These are phyloP conservation scores for Xylaria castorea DNA, from an alignment of 495 filamentous ascomycete species.

Conservation along the genomic window DNA sequence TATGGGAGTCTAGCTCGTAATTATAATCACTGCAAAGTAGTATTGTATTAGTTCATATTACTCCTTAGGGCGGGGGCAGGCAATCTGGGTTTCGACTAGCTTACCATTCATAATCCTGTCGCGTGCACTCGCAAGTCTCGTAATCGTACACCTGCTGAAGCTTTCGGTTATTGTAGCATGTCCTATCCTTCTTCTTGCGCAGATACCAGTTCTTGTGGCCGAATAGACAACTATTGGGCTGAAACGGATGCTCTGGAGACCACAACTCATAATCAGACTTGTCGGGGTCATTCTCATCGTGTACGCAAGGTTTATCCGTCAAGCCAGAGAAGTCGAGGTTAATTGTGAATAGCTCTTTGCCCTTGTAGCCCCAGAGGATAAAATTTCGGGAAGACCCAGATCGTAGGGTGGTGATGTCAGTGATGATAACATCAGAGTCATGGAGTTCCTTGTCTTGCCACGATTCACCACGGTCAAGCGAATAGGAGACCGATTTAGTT, in stretches of 20 bases:
- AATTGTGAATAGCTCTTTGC: slow-evolving; percentile 65
- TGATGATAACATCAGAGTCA: slow-evolving; percentile 69
- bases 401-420: slow-evolving; percentile 84
- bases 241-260: slow-evolving; percentile 78
- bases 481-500: slow-evolving; percentile 76
- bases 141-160: slow-evolving; percentile 71
- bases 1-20: slow-evolving; percentile 77
- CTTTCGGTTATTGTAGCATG: slow-evolving; percentile 79
- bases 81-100: slow-evolving; percentile 32
- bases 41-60: slow-evolving; percentile 24
- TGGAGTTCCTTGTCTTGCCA: slow-evolving; percentile 81
- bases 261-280: slow-evolving; percentile 81
- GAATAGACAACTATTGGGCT: slow-evolving; percentile 83
- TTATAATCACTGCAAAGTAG: slow-evolving; percentile 80
- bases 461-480: slow-evolving; percentile 75
- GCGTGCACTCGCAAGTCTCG: slow-evolving; percentile 79
- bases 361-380: slow-evolving; percentile 79
- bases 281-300: slow-evolving; percentile 66
- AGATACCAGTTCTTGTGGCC: slow-evolving; percentile 89
- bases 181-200: slow-evolving; percentile 74
- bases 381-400: slow-evolving; percentile 90
- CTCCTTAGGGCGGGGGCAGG: neutral
- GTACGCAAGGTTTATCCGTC: slow-evolving; percentile 68
- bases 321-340: slow-evolving; percentile 89
- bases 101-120: slow-evolving; percentile 94